phyloP scores from a whole-genome alignment of 2,329 filamentous ascomycete species.

The Albophoma yamanashiensis region DNA sequence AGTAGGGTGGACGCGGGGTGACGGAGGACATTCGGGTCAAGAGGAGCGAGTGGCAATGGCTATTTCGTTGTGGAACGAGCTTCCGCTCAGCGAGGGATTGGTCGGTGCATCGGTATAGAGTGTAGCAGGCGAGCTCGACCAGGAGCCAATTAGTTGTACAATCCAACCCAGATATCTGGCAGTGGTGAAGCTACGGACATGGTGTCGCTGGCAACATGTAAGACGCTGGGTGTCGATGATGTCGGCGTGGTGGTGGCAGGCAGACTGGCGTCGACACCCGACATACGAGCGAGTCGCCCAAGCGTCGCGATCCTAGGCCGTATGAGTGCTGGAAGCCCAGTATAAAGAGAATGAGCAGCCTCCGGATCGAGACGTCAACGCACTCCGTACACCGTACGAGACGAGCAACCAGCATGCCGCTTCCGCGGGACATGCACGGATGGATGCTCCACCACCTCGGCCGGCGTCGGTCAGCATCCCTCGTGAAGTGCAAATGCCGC shows the following conservation, averaged over 20 bases:
- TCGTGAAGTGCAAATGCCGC: not conserved
- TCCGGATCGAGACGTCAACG: too few relatives aligned
- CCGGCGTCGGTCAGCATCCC: not conserved
- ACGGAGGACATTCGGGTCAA: not conserved
- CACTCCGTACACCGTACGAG: too few relatives aligned
- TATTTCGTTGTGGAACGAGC: not conserved
- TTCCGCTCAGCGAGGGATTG: not conserved
- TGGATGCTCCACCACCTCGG: not conserved
- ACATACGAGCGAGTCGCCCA: not conserved
- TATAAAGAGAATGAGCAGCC: too few relatives aligned
- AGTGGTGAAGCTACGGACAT: not conserved
- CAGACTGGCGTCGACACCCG: too few relatives aligned
- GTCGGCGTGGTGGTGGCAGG: too few relatives aligned
- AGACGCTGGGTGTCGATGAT: not conserved
- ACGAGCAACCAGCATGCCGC: too few relatives aligned
- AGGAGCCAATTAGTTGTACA: not conserved
- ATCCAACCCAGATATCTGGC: not conserved
- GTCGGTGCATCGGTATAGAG: not conserved
- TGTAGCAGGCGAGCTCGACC: not conserved
- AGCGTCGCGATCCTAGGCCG: not conserved
- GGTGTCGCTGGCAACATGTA: too few relatives aligned
- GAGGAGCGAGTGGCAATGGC: not conserved
- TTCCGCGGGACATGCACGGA: not conserved
- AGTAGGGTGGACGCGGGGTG: slow-evolving; percentile 9
- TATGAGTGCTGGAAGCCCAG: not conserved